Conservation (phyloP, 768 basidiomycete species). For the Termitomyces eurrhizus region DNA sequence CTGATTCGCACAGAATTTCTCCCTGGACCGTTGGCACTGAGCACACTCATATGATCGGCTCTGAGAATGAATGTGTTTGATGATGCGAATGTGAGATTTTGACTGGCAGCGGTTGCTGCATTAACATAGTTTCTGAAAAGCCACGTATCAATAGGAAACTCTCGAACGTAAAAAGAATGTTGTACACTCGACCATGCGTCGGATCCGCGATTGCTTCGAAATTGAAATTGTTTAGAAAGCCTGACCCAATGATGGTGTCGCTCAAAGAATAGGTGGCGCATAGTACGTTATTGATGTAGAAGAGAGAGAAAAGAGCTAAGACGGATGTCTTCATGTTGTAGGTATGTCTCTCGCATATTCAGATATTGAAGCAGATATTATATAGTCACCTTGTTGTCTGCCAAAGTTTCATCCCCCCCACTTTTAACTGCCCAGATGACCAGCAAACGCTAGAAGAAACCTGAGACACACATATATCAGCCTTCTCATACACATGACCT, state of each 20-base stretch:
- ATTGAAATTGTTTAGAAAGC: conserved; percentile 45
- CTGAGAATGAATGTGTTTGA: conserved; percentile 49
- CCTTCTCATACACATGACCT: conserved; percentile 3
- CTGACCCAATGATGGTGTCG: conserved; percentile 39
- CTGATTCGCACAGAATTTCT: conserved; percentile 52
- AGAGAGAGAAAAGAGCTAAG: conserved; percentile 4
- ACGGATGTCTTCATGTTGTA: conserved; percentile 1
- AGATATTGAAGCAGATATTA: background rate
- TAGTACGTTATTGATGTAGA: background rate
- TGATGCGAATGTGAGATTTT: conserved; percentile 51
- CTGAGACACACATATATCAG: background rate
- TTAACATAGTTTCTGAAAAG: conserved; percentile 36
- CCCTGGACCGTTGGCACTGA: conserved; percentile 45
- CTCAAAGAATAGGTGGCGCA: conserved; percentile 36
- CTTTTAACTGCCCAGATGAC: conserved; percentile 5
- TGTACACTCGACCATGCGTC: conserved; percentile 61
- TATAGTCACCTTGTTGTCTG: conserved; percentile 9
- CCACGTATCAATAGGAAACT: background rate
- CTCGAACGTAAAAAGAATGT: background rate
- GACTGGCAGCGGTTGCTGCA: conserved; percentile 32
- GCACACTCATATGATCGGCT: conserved; percentile 42
- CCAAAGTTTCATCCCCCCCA: background rate
- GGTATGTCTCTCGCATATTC: background rate
- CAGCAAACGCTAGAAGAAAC: background rate
- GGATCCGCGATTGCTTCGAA: conserved; percentile 52